These are phyloP conservation scores for Skeletonema potamos DNA, from an alignment of 108 stramenopile genomes.

Conservation along the genomic window DNA sequence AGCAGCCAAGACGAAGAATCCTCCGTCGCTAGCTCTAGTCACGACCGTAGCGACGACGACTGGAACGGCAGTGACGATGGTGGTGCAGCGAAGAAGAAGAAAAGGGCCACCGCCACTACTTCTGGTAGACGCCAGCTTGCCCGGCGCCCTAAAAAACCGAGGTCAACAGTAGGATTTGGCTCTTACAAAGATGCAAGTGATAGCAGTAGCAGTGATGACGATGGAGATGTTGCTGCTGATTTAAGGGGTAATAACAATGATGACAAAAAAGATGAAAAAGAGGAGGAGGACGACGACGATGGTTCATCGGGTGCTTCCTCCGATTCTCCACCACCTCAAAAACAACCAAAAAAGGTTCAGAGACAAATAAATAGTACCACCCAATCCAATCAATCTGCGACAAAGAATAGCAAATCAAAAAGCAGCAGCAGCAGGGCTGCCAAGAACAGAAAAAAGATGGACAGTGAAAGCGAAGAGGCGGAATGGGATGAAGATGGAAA, in stretches of 20 bases:
- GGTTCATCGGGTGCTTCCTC: neutral
- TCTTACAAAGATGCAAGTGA: neutral
- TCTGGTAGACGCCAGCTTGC: neutral
- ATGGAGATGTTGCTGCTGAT: neutral
- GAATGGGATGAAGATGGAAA: slow-evolving; percentile 30
- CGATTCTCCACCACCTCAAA: neutral
- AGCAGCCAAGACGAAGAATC: neutral
- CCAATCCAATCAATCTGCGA: neutral
- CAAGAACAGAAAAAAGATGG: neutral
- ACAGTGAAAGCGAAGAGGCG: slow-evolving; percentile 4
- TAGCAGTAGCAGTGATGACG: neutral
- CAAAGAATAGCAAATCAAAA: neutral
- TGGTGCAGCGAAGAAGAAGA: neutral
- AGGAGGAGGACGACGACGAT: neutral
- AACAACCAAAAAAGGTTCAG: neutral
- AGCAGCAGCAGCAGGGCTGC: neutral
- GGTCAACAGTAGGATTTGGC: neutral
- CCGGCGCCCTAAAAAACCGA: neutral
- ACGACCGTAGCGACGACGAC: neutral
- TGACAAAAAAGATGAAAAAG: neutral
- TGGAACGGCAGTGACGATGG: neutral
- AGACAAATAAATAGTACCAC: neutral
- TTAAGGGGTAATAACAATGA: neutral
- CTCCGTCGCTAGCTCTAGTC: neutral
- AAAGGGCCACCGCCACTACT: neutral